Evolutionary conservation across 495 filamentous ascomycete genomes (phyloP).

Genomic region (Penicillium parvum): DNA sequence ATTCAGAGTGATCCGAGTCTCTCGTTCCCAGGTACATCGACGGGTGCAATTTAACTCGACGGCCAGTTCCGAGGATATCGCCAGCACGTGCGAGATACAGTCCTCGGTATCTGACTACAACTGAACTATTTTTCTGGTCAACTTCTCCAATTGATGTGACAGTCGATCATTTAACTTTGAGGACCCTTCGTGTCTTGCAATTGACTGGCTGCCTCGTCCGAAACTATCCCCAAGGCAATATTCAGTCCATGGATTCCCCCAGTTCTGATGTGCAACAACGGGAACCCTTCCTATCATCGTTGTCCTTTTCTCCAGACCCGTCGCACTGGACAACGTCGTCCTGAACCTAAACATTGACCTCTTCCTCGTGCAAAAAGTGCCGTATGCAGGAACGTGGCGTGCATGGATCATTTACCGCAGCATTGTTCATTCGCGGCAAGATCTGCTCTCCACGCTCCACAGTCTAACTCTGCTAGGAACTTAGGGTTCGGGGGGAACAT

Average conservation of each 20-base stretch:
- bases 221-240: slow-evolving; percentile 7
- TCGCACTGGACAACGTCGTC: slow-evolving; percentile 4
- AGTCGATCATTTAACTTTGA: slow-evolving; percentile 2
- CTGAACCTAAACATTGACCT: slow-evolving; percentile 14
- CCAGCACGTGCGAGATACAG: slow-evolving; percentile 1
- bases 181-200: not conserved
- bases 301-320: not conserved
- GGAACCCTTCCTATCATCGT: too few species aligned
- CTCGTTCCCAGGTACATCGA: too few species aligned
- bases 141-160: not conserved
- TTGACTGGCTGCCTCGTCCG: slow-evolving; percentile 8
- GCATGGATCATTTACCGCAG: slow-evolving; percentile 7
- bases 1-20: too few species aligned
- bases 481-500: too few species aligned
- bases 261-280: too few species aligned
- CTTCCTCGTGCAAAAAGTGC: not conserved
- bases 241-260: slow-evolving; percentile 6
- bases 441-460: slow-evolving; percentile 14
- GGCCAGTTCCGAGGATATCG: slow-evolving; percentile 3
- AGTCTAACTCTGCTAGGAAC: not conserved
- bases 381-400: slow-evolving; percentile 6
- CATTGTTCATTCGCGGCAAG: slow-evolving; percentile 13
- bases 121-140: slow-evolving; percentile 2
- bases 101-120: slow-evolving; percentile 8
- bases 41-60: too few species aligned